Evolutionary conservation across 2,329 filamentous ascomycete species (phyloP).

Genomic region (Aspergillus pseudonomiae): DNA sequence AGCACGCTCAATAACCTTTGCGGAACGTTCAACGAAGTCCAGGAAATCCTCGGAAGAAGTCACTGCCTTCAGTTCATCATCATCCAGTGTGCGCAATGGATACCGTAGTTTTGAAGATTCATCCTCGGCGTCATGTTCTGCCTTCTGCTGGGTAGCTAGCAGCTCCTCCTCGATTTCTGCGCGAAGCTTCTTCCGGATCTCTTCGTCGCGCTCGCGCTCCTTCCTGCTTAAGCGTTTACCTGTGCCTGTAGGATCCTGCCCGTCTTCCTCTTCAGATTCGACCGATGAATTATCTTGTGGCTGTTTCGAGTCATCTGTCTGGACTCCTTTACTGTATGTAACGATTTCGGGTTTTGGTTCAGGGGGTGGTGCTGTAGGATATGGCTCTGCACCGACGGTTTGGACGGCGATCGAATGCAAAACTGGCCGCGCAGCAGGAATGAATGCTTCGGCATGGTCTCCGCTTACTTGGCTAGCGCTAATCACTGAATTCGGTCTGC

Average conservation of each 20-base stretch:
- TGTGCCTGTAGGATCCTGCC: conserved; percentile 54
- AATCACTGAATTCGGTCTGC: conserved; percentile 82
- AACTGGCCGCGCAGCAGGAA: conserved; percentile 43
- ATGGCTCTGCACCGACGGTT: conserved; percentile 71
- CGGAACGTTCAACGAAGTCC: conserved; percentile 92
- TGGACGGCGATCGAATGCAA: conserved; percentile 61
- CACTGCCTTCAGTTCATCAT: conserved; percentile 86
- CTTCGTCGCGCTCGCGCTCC: conserved; percentile 82
- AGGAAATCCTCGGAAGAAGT: conserved; percentile 91
- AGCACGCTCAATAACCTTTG: conserved; percentile 94
- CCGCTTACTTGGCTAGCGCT: conserved; percentile 81
- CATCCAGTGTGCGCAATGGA: conserved; percentile 75
- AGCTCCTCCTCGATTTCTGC: conserved; percentile 93
- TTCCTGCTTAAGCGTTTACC: conserved; percentile 77
- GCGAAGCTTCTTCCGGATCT: conserved; percentile 80
- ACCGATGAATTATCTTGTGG: conserved; percentile 58
- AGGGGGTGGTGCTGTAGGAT: conserved; percentile 64
- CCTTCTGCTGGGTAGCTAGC: conserved; percentile 63
- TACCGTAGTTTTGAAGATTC: conserved; percentile 60
- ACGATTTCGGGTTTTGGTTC: conserved; percentile 70
- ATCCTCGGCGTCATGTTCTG: conserved; percentile 37
- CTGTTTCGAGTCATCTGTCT: conserved; percentile 75
- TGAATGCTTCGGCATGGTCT: conserved; percentile 54
- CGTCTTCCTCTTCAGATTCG: conserved; percentile 65
- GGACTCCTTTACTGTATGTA: conserved; percentile 95